Percentiles rank a stretch among this genome's conserved stretches.
These are phyloP conservation scores for Paulownia fortunei DNA, from an alignment of 257 asterid species.

Conservation along the genomic window DNA sequence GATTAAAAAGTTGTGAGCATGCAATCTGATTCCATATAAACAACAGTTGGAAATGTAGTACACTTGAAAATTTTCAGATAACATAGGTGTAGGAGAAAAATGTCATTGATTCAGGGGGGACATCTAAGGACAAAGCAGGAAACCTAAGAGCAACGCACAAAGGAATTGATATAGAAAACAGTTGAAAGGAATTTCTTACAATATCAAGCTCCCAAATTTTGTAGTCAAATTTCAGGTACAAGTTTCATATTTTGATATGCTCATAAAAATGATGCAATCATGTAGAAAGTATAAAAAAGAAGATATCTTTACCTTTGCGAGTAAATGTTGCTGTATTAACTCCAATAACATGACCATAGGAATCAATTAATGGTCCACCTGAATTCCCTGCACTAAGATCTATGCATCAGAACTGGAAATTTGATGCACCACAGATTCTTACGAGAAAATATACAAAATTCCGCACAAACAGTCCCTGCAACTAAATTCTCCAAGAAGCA, in stretches of 20 bases:
- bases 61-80: no score
- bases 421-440: background rate
- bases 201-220: no score
- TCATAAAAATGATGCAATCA: background rate
- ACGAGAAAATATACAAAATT: background rate
- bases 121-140: no score
- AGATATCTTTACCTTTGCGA: conserved; percentile 64
- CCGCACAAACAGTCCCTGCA: background rate
- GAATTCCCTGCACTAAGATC: conserved; percentile 68
- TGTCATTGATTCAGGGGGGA: no score
- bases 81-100: no score
- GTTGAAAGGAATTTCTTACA: no score
- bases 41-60: no score
- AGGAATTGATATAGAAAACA: no score
- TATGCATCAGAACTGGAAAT: conserved; percentile 11
- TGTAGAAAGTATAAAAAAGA: background rate
- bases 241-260: background rate
- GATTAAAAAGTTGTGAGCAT: no score
- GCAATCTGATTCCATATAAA: no score
- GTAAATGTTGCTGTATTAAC: conserved; percentile 92
- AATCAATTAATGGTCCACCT: conserved; percentile 87
- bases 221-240: background rate
- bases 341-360: conserved; percentile 83
- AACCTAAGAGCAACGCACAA: no score
- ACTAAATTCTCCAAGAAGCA: background rate